Base-by-base conservation (phyloP, 331 rosid species). In the Telfairia occidentalis region DNA sequence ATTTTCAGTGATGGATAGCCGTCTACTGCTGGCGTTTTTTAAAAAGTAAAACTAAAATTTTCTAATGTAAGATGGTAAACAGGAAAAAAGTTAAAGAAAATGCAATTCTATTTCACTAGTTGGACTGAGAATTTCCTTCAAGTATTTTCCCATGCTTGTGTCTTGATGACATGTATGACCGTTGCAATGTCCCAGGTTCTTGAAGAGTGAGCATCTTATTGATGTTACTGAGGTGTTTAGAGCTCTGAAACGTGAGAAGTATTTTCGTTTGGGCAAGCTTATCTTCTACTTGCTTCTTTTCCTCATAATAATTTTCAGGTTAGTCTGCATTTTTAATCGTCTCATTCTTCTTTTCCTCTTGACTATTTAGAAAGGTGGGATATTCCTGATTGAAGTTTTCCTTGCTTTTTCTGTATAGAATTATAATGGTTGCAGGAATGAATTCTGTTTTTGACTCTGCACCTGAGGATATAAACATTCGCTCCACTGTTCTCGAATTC, bases 221-320 rank as follows among this genome's bases (percentile, higher is more conserved):
- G 98, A 93, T 79, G 98, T 93, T 32, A 93, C 98, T 9, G 98
- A 93, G 86, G 97, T 91, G 71, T 93, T 93, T 78, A 81, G 88
- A 81, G 85, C 76, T 76, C 92, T 93, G 70, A 86, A 78, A 53
- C 84, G 83, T 18, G 92, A 93, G 90, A 91, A 93, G 91, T 89
- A 84, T 64, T 88, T 76, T 78, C 90, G 96, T 78, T 66, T 88
- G 32, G 79, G 61, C 82, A 93, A 93, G 87, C 90, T 93, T 78
- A 82, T 82, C 61, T 88, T 86, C 78, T 89, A 93, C 88, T 73
- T 93, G 54, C 54, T 78, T 70, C 74, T 89, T 48, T 87, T 93
- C 16, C 71, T 88, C 74, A 42, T 91, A 76, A 79, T 84, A 26
- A 79, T 91, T 71, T 79, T 86, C 98, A 93, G 98, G 98, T 93